Conservation (phyloP, 768 basidiomycete species). For the Calocybe gangraenosa region DNA sequence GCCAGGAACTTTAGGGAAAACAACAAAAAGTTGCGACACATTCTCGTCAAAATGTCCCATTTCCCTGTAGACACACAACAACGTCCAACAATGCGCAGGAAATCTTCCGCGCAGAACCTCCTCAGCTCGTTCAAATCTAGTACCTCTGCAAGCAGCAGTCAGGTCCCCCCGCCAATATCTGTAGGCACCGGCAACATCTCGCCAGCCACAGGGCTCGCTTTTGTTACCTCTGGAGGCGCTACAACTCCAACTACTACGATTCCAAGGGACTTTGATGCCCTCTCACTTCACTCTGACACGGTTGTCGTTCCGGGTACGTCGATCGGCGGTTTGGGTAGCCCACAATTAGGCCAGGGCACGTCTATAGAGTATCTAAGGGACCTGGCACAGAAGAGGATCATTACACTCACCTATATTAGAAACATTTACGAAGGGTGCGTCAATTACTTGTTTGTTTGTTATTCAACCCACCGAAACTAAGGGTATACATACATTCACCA, state of each 20-base stretch:
- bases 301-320: slow-evolving; percentile 23
- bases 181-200: slow-evolving; percentile 27
- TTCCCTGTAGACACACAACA: slow-evolving; percentile 26
- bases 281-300: slow-evolving; percentile 55
- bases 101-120: slow-evolving; percentile 82
- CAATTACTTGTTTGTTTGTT: neutral
- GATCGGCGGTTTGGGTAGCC: slow-evolving; percentile 34
- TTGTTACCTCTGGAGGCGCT: slow-evolving; percentile 30
- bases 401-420: slow-evolving; percentile 81
- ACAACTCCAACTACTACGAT: slow-evolving; percentile 40
- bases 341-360: slow-evolving; percentile 56
- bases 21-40: slow-evolving; percentile 5
- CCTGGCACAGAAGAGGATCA: slow-evolving; percentile 77
- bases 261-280: slow-evolving; percentile 67
- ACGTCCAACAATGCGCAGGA: slow-evolving; percentile 73
- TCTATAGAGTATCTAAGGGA: slow-evolving; percentile 78
- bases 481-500: slow-evolving; percentile 21
- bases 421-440: slow-evolving; percentile 85
- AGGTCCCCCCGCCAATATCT: slow-evolving; percentile 30
- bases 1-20: neutral
- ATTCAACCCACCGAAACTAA: neutral
- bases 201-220: slow-evolving; percentile 32
- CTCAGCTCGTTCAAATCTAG: slow-evolving; percentile 66
- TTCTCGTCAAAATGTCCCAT: slow-evolving; percentile 40
- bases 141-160: slow-evolving; percentile 22